Conservation (phyloP, 2,329 filamentous ascomycete species). For the Calonectria hawksworthii region DNA sequence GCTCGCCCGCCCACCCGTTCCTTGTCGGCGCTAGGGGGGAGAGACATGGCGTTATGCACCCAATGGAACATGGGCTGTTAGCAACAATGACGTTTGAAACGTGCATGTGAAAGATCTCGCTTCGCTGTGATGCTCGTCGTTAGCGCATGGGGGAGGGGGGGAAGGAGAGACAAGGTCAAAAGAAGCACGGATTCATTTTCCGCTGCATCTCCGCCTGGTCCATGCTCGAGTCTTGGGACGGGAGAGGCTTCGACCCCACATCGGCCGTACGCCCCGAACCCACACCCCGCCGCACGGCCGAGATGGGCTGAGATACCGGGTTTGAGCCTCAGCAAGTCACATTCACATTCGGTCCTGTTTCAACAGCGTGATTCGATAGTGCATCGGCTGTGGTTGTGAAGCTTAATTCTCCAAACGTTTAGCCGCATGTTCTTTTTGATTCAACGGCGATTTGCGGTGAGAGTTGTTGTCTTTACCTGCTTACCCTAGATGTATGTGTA, state of each 20-base stretch:
- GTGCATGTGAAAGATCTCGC: background rate
- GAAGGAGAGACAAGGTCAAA: background rate
- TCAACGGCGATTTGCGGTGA: background rate
- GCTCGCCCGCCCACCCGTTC: background rate
- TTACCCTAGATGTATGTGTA: background rate
- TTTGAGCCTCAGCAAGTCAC: background rate
- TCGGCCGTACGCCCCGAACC: constrained; percentile 18
- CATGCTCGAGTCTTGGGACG: background rate
- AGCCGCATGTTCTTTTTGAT: background rate
- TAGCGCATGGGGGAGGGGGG: background rate
- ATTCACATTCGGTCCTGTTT: background rate
- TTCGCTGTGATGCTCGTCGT: background rate
- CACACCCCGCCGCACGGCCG: constrained; percentile 13
- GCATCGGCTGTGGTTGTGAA: background rate
- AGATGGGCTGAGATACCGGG: background rate
- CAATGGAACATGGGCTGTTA: background rate
- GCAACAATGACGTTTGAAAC: background rate
- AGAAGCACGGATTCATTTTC: background rate
- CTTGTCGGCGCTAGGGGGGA: background rate
- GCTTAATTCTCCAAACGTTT: background rate
- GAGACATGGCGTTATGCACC: background rate
- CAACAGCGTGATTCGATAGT: background rate
- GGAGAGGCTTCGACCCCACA: background rate
- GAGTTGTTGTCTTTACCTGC: background rate
- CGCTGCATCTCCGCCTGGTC: background rate